A percentile compares a stretch with the other conserved stretches of the same genome.
phyloP scores from a whole-genome alignment of 768 basidiomycete genomes.

The Inosperma sp. region DNA sequence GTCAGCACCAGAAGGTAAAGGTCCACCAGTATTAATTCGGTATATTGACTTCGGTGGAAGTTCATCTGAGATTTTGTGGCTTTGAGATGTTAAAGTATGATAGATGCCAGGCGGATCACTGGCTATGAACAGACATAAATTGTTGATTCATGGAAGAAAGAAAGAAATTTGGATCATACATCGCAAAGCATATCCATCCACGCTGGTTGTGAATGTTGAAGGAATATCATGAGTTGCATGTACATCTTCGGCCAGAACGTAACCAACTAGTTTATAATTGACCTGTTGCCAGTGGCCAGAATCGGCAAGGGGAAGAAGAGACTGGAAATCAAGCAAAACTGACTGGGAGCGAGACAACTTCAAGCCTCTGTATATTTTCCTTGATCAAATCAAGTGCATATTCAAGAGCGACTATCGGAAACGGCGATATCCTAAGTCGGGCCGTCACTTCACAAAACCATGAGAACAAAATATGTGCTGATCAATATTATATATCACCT shows the following conservation, averaged over 20 bases:
- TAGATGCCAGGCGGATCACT: constrained; percentile 62
- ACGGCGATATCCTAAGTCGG: constrained; percentile 75
- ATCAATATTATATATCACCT: constrained; percentile 39
- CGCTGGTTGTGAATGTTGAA: constrained; percentile 63
- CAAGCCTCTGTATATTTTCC: constrained; percentile 33
- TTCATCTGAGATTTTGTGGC: constrained; percentile 42
- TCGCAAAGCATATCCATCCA: constrained; percentile 83
- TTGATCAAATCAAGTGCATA: constrained; percentile 59
- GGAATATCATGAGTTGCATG: constrained; percentile 63
- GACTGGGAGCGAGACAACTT: constrained; percentile 37
- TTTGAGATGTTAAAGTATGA: constrained; percentile 57
- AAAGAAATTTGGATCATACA: constrained; percentile 38
- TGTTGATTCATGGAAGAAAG: background rate
- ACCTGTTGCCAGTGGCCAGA: too few relatives aligned
- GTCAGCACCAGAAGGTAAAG: constrained; percentile 70
- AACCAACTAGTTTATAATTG: constrained; percentile 51
- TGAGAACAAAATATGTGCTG: background rate
- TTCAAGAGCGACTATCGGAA: constrained; percentile 61
- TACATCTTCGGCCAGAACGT: constrained; percentile 74
- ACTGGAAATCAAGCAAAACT: constrained; percentile 13
- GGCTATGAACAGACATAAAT: constrained; percentile 35
- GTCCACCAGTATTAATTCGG: constrained; percentile 84
- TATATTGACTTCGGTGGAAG: constrained; percentile 53
- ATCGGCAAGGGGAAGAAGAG: too few relatives aligned
- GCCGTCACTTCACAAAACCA: constrained; percentile 52